phyloP scores from a whole-genome alignment of 192 early-diverging fungal genomes.

The Diversispora epigaea region DNA sequence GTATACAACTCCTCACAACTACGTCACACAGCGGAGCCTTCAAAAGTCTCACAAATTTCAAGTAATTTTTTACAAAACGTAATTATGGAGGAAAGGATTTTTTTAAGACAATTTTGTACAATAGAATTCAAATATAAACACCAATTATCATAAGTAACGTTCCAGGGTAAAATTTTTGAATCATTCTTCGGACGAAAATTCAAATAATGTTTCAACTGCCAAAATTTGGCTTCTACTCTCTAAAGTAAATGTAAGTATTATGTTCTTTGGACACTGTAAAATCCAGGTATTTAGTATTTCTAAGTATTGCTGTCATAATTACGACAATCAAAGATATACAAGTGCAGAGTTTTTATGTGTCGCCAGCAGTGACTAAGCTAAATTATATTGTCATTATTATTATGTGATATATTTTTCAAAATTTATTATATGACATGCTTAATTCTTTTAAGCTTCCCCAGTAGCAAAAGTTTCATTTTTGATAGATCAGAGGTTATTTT shows the following conservation, averaged over 20 bases:
- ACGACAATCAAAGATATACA: too few species aligned
- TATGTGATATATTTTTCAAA: too few species aligned
- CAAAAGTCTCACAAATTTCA: neutral
- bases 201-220: constrained; percentile 3
- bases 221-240: too few species aligned
- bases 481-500: too few species aligned
- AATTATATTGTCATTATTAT: too few species aligned
- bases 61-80: neutral
- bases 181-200: neutral
- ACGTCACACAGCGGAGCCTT: neutral
- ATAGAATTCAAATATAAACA: neutral
- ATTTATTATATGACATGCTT: too few species aligned
- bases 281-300: neutral
- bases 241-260: constrained; percentile 3
- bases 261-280: neutral
- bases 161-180: neutral
- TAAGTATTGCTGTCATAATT: neutral
- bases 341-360: too few species aligned
- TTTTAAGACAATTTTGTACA: neutral
- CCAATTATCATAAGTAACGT: neutral
- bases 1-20: neutral
- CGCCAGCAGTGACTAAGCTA: too few species aligned
- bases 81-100: neutral
- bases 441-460: too few species aligned
- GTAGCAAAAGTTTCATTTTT: too few species aligned